Conservation (phyloP, 371 early-diverging fungal genomes). For the Lichtheimia hyalospora region DNA sequence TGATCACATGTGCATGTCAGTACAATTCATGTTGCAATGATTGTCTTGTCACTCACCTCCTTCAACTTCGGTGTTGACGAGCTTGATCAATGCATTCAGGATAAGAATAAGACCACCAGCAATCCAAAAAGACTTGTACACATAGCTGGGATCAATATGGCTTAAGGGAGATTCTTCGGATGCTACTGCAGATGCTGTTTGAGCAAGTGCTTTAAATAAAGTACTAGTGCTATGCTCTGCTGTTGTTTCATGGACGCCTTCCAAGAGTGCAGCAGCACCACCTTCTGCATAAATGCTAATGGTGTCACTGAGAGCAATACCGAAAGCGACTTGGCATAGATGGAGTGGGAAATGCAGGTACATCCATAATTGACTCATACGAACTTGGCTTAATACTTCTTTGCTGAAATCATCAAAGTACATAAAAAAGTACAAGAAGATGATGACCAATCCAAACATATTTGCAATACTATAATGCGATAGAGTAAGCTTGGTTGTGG, state of each 20-base stretch:
- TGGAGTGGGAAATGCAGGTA: conserved; percentile 63
- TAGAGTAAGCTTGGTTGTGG: neutral
- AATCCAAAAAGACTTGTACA: conserved; percentile 43
- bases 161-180: neutral
- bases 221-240: conserved; percentile 7
- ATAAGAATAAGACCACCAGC: conserved; percentile 40
- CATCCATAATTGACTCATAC: conserved; percentile 56
- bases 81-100: conserved; percentile 45
- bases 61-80: conserved; percentile 36
- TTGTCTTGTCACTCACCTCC: conserved; percentile 22
- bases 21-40: neutral
- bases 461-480: conserved; percentile 30
- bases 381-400: conserved; percentile 27
- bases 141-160: conserved; percentile 21
- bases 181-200: conserved; percentile 13
- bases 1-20: neutral
- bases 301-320: conserved; percentile 53
- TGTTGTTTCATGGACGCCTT: conserved; percentile 1
- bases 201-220: conserved; percentile 1
- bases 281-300: conserved; percentile 37
- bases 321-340: conserved; percentile 56
- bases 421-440: conserved; percentile 54
- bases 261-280: conserved; percentile 13
- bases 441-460: conserved; percentile 46
- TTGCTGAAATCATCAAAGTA: conserved; percentile 52